phyloP scores from a whole-genome alignment of 768 basidiomycete genomes.

The Termitomyces sp. region DNA sequence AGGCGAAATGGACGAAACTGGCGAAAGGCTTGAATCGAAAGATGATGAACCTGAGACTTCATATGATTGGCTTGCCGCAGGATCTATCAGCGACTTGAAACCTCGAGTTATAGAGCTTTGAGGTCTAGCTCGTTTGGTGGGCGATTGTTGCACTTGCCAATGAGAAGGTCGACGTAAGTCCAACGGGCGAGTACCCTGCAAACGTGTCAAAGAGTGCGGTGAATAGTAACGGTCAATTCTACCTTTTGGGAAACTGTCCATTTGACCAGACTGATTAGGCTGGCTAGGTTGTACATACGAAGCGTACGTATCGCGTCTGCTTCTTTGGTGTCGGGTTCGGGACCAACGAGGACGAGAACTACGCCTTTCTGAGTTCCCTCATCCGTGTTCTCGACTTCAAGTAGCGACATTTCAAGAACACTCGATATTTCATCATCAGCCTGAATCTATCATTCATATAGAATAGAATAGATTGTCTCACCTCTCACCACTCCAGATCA shows the following conservation, averaged over 20 bases:
- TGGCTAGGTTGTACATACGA: constrained; percentile 82
- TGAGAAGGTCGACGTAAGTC: constrained; percentile 51
- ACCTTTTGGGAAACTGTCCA: constrained; percentile 73
- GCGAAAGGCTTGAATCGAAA: constrained; percentile 29
- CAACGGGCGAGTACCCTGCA: constrained; percentile 57
- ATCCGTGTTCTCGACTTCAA: constrained; percentile 62
- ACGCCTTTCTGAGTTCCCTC: constrained; percentile 63
- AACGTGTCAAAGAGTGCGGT: neutral
- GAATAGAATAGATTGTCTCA: constrained; percentile 29
- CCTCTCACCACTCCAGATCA: constrained; percentile 80
- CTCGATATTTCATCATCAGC: constrained; percentile 30
- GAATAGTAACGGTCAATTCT: constrained; percentile 8
- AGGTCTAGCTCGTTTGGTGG: constrained; percentile 46
- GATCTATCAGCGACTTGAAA: constrained; percentile 54
- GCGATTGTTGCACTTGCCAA: constrained; percentile 47
- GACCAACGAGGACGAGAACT: constrained; percentile 71
- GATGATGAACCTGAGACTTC: constrained; percentile 20
- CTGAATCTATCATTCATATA: neutral
- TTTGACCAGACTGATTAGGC: constrained; percentile 69
- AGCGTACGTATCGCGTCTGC: constrained; percentile 53
- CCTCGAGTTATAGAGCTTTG: constrained; percentile 61
- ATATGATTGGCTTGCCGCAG: constrained; percentile 16
- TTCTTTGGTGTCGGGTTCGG: constrained; percentile 52
- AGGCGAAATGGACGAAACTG: neutral
- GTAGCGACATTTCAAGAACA: constrained; percentile 72